Base-by-base conservation (phyloP, 257 asterid genomes). In the Mitragyna speciosa region DNA sequence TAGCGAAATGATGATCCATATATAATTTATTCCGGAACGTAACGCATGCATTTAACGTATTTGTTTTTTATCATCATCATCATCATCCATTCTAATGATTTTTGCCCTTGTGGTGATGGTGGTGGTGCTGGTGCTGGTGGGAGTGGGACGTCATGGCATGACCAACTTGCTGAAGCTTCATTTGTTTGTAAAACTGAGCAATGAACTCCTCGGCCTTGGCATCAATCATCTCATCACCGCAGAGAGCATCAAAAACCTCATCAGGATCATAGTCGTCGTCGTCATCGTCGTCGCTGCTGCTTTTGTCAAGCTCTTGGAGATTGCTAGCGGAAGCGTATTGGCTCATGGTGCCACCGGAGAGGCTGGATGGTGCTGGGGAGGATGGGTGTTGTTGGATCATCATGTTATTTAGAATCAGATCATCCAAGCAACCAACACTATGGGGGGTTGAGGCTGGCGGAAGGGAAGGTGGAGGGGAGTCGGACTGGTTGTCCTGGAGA, bases 161-260 rank as follows among this genome's bases (percentile, higher is more conserved):
- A 51, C 14, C 33, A 14, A 12, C 30, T 12, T 48, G 74, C 72
- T 87, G 82, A 54, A 77, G 81, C 82, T 70, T 83, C 85, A 82
- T 82, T 72, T 79, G 85, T 12, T 72, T 71, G 84, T 83, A 87
- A 70, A 87, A 85, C 68, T 82, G 83, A 41, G 89, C 84, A 20
- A 85, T 87, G 81, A 87, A 87, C 31, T 75, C 78, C 64, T 87
- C 85, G 12, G 91, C 89, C 36, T 85, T 87, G 1, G 76, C 75
- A 70, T 85, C 89, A 9, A 87, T 87, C 86, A 77, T 77, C 26
- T 77, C 89, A 24, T 87, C 91, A 26, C 83, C 89, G 28, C 63
- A 19, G 22, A 83, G 54, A n/a, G 84, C 76, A 30, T 85, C 85
- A 19, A 87, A 85, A 17, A 84, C 82, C 58, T 79, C 85, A 31